Conservation (phyloP, 257 asterid genomes). For the Solanum paucissectum region DNA sequence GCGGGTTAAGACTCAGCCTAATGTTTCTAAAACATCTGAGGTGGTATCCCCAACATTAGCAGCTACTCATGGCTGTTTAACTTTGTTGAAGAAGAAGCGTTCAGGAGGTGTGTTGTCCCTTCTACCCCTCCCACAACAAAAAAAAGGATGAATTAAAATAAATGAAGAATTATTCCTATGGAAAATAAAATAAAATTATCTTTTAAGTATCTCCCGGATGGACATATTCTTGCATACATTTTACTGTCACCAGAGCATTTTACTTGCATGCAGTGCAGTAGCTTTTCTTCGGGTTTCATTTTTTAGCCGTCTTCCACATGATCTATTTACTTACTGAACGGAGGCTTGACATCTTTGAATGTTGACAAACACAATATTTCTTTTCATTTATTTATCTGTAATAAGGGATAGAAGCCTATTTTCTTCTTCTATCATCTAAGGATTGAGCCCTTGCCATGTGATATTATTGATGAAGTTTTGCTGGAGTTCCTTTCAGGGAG, state of each 20-base stretch:
- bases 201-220: background rate
- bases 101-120: constrained; percentile 56
- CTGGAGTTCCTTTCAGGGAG: constrained; percentile 40
- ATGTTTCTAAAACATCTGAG: constrained; percentile 39
- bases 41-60: constrained; percentile 33
- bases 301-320: background rate
- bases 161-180: background rate
- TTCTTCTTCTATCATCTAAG: constrained; percentile 3
- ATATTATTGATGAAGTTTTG: constrained; percentile 12
- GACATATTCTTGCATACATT: background rate
- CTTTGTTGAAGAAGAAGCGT: constrained; percentile 70
- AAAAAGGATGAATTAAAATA: background rate
- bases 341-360: background rate
- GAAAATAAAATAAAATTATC: background rate
- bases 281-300: background rate
- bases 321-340: background rate
- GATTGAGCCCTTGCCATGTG: constrained; percentile 3
- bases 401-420: background rate
- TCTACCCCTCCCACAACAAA: background rate
- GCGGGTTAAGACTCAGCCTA: constrained; percentile 50
- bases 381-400: background rate
- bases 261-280: background rate
- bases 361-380: background rate
- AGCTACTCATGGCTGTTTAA: constrained; percentile 40
- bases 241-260: background rate